Evolutionary conservation across 2,329 filamentous ascomycete genomes (phyloP).

Genomic region (Cytospora piceicola): DNA sequence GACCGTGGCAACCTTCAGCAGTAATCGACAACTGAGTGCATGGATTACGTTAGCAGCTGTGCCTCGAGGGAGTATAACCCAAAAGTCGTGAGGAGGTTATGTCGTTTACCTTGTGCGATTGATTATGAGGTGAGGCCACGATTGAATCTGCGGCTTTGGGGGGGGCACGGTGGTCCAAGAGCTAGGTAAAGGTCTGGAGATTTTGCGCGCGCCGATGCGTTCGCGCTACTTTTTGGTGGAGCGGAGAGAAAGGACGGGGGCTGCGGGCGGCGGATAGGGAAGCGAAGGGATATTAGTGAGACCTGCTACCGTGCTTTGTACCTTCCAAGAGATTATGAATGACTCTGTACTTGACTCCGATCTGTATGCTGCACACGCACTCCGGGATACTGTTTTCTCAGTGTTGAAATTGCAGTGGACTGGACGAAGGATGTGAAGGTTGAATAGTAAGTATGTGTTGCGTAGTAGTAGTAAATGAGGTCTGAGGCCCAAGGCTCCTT

Average conservation of each 20-base stretch:
- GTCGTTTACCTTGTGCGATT: constrained; percentile 16
- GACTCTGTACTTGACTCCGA: neutral
- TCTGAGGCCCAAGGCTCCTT: neutral
- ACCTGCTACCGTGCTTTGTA: neutral
- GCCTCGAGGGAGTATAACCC: neutral
- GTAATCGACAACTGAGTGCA: constrained; percentile 21
- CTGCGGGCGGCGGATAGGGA: neutral
- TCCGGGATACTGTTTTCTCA: neutral
- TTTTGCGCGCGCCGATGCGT: constrained; percentile 26
- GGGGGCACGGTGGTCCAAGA: neutral
- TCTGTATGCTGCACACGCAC: neutral
- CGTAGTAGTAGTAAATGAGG: constrained; percentile 2
- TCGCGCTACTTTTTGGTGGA: constrained; percentile 21
- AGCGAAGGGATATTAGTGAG: constrained; percentile 1
- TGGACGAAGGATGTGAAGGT: constrained; percentile 10
- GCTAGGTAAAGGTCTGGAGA: constrained; percentile 21
- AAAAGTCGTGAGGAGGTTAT: constrained; percentile 3
- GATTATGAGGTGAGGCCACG: constrained; percentile 2
- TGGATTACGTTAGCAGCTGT: constrained; percentile 23
- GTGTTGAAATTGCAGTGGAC: neutral
- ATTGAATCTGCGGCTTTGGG: neutral
- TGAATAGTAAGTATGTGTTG: neutral
- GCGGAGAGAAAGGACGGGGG: constrained; percentile 23
- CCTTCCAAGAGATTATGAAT: neutral
- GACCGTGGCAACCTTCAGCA: constrained; percentile 19